These are phyloP conservation scores for Bipolaris bicolor DNA, from an alignment of 2,329 filamentous ascomycete species.

Conservation along the genomic window DNA sequence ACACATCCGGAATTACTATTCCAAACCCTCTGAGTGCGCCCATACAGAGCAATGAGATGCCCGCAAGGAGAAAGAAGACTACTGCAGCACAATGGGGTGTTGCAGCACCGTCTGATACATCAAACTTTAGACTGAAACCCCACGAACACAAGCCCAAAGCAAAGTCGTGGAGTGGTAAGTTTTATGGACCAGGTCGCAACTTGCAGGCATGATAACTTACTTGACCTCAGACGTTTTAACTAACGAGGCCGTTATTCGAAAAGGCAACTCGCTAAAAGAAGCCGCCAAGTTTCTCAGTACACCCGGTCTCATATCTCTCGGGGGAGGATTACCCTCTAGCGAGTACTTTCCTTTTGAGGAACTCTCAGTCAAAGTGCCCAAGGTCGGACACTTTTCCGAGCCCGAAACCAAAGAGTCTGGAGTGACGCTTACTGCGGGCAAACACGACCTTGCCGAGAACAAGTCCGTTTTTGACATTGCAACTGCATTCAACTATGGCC, in stretches of 20 bases:
- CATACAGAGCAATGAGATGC: conserved; percentile 65
- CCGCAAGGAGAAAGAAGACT: conserved; percentile 71
- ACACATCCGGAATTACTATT: conserved; percentile 55
- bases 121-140: conserved; percentile 76
- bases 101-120: conserved; percentile 77
- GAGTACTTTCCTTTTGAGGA: conserved; percentile 92
- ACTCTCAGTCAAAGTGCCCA: conserved; percentile 75
- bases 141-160: conserved; percentile 73
- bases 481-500: conserved; percentile 91
- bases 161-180: conserved; percentile 83
- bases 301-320: conserved; percentile 87
- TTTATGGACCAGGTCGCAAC: not conserved
- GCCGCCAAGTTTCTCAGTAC: conserved; percentile 80
- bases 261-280: conserved; percentile 72
- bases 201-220: conserved; percentile 8
- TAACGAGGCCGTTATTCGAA: conserved; percentile 61
- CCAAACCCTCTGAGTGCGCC: conserved; percentile 61
- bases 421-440: conserved; percentile 70
- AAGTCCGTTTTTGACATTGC: conserved; percentile 75
- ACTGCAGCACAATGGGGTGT: conserved; percentile 74
- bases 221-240: conserved; percentile 49
- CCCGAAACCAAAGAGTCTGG: conserved; percentile 67
- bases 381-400: conserved; percentile 72
- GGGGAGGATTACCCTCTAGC: conserved; percentile 86
- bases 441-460: conserved; percentile 77